These are phyloP conservation scores for Globisporangium nunn DNA, from an alignment of 352 stramenopile species.

Conservation along the genomic window DNA sequence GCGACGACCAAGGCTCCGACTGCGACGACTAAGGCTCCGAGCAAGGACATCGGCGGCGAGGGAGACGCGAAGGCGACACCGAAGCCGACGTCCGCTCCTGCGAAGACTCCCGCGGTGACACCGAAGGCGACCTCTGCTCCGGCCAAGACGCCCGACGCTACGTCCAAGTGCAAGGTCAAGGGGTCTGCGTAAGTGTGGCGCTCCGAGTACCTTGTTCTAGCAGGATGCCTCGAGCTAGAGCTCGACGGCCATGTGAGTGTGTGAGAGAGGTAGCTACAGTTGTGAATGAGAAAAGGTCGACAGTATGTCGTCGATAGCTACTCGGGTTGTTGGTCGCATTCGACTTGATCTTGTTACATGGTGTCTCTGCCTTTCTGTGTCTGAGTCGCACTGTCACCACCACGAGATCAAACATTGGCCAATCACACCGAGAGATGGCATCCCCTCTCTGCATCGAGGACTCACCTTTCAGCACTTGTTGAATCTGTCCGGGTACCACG, in stretches of 20 bases:
- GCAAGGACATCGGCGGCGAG: conserved; percentile 1
- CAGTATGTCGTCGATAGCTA: too few relatives aligned
- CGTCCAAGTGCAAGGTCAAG: conserved; percentile 13
- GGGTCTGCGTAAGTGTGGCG: not conserved
- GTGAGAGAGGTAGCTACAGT: not conserved
- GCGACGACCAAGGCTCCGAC: not conserved
- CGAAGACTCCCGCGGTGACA: not conserved
- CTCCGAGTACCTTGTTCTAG: not conserved
- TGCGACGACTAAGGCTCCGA: conserved; percentile 2
- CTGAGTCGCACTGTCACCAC: too few relatives aligned
- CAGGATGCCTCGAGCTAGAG: not conserved
- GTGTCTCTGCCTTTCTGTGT: too few relatives aligned
- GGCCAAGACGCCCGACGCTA: not conserved
- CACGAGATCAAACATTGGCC: too few relatives aligned
- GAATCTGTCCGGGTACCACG: too few relatives aligned
- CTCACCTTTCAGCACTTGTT: too few relatives aligned
- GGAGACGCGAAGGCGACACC: not conserved
- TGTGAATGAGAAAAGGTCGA: not conserved
- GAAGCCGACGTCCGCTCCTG: not conserved
- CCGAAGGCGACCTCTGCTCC: conserved; percentile 3
- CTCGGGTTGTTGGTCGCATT: too few relatives aligned
- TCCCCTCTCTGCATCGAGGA: too few relatives aligned
- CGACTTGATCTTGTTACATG: too few relatives aligned
- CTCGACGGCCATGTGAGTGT: not conserved
- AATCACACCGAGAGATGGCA: too few relatives aligned